Evolutionary conservation across 208 protist genomes (phyloP), one percentile per base, ranked within the genome.

Genomic region (Borovskyia barvae): DNA sequence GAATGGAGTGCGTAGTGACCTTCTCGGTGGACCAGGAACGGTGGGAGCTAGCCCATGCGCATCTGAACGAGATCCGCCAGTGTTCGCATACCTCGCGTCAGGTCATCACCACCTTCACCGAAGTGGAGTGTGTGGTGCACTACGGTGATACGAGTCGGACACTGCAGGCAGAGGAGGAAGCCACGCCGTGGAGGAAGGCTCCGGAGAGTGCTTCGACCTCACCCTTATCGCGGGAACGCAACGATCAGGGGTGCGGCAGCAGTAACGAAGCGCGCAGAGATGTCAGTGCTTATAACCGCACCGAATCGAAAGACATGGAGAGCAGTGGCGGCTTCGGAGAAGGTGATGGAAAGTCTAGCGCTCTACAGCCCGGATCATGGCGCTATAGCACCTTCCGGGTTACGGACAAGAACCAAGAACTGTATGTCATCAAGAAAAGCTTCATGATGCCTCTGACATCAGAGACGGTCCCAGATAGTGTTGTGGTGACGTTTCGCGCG

Each of bases 31-130:
- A 88, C 52, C 48, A 82, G 40, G 64, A 76, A 2, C 72, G 86
- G 29, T 95, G 89, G 86, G 52, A 76, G 47, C 48, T 95, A 17
- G 15, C 89, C 11, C 69, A 87, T 36, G 59, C 70, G 24, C 71
- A 76, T 47, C 76, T 82, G 66, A 82, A 93, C 50, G 72, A 86
- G 22, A 32, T 95, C 7, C 66, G 78, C 47, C 76, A 90, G 66
- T 78, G 77, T 40, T 95, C 89, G 3, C 63, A 76, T 15, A 75
- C 86, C 17, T 92, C 84, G 6, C 67, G 72, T n/a, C 51, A 80
- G 8, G 40, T 74, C n/a, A 77, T 93, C 33, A 80, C 57, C 53
- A 90, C 75, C 42, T 59, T 77, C 19, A 86, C 85, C 17, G 65
- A 82, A 42, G 66, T 83, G 14, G 55, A 64, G 11, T 95, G 89